Evolutionary conservation across 169 alveolate species (phyloP).

Genomic region (Plasmodium knowlesi): DNA sequence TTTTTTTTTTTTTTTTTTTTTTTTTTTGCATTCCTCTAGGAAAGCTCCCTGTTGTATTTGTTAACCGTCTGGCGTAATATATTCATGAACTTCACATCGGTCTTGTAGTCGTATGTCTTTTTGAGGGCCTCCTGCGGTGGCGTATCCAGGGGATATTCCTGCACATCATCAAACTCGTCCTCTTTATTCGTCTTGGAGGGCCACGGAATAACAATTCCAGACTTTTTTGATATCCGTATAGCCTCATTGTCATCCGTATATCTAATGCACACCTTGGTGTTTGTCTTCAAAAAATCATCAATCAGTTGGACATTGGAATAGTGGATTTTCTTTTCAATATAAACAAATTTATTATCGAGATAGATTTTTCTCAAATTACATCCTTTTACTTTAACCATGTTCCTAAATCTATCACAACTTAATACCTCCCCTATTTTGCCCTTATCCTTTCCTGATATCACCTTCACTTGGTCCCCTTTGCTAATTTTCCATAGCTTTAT

Average conservation of each 20-base stretch:
- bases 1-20: not conserved
- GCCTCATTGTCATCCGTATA: constrained; percentile 28
- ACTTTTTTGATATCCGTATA: constrained; percentile 89
- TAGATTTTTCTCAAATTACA: constrained; percentile 85
- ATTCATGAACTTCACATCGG: constrained; percentile 82
- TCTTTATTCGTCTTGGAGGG: constrained; percentile 84
- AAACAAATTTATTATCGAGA: constrained; percentile 81
- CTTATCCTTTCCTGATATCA: constrained; percentile 89
- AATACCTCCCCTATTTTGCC: constrained; percentile 88
- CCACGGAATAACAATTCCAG: constrained; percentile 91
- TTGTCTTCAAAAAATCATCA: constrained; percentile 82
- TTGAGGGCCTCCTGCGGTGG: constrained; percentile 88
- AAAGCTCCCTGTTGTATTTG: constrained; percentile 82
- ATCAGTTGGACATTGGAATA: constrained; percentile 90
- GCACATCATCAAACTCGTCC: constrained; percentile 77
- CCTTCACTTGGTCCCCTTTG: constrained; percentile 90
- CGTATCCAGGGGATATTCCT: constrained; percentile 86
- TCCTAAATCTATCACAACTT: constrained; percentile 84
- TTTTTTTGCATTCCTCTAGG: constrained; percentile 2
- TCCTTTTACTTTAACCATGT: constrained; percentile 90
- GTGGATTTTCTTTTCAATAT: constrained; percentile 89
- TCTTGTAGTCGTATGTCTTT: constrained; percentile 86
- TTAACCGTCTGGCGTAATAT: constrained; percentile 83
- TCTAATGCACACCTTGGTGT: constrained; percentile 77
- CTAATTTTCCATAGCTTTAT: constrained; percentile 88